Conservation (phyloP, 2,329 filamentous ascomycete species). For the Sphaerulina vaccinii region DNA sequence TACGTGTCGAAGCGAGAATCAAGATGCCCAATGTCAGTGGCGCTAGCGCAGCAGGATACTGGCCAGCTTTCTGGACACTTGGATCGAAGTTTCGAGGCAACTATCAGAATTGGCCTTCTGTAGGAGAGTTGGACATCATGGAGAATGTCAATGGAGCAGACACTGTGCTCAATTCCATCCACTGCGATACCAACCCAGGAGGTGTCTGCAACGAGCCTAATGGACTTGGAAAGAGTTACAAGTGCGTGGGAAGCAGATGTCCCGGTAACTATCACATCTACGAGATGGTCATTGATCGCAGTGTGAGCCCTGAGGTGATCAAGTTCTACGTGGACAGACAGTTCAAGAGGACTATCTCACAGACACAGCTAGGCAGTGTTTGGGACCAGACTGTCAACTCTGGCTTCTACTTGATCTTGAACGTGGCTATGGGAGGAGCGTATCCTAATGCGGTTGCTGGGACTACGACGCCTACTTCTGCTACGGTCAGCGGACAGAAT, state of each 20-base stretch:
- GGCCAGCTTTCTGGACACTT: slow-evolving; percentile 30
- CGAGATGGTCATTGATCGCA: slow-evolving; percentile 34
- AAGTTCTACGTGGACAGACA: slow-evolving; percentile 33
- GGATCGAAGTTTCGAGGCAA: slow-evolving; percentile 26
- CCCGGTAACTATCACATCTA: slow-evolving; percentile 35
- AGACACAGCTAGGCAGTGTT: slow-evolving; percentile 25
- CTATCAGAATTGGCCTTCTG: slow-evolving; percentile 30
- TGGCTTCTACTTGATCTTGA: slow-evolving; percentile 32
- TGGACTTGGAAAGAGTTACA: slow-evolving; percentile 25
- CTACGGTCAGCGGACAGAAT: slow-evolving; percentile 19
- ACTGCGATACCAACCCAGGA: slow-evolving; percentile 36
- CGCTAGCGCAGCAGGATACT: slow-evolving; percentile 25
- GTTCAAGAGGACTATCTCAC: slow-evolving; percentile 25
- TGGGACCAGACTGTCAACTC: slow-evolving; percentile 32
- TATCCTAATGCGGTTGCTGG: slow-evolving; percentile 33
- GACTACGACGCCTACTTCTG: slow-evolving; percentile 27
- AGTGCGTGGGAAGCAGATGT: slow-evolving; percentile 20
- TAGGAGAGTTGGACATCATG: slow-evolving; percentile 37
- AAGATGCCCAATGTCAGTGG: slow-evolving; percentile 19
- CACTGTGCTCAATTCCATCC: slow-evolving; percentile 27
- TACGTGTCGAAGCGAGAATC: slow-evolving; percentile 28
- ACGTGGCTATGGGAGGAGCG: slow-evolving; percentile 34
- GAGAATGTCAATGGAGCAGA: slow-evolving; percentile 34
- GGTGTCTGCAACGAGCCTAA: slow-evolving; percentile 35
- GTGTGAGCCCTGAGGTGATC: slow-evolving; percentile 23